Evolutionary conservation across 2,329 filamentous ascomycete genomes (phyloP).

Genomic region (Clarireedia monteithiana): DNA sequence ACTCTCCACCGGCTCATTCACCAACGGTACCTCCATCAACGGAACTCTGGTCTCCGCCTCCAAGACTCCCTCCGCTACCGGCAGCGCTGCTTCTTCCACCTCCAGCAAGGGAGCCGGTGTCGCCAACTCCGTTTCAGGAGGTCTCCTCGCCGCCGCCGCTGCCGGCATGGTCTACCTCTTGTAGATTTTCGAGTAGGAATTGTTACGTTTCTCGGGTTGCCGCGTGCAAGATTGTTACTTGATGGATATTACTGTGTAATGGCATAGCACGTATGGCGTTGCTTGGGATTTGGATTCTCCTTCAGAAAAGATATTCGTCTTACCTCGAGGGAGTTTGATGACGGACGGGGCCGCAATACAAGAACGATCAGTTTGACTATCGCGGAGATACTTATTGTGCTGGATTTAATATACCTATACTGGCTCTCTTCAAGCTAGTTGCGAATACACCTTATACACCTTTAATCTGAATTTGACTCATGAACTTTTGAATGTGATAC

Average conservation of each 20-base stretch:
- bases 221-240: conserved; percentile 6
- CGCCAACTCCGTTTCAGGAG: conserved; percentile 1
- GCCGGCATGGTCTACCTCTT: conserved; percentile 8
- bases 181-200: not conserved
- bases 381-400: not conserved
- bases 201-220: conserved; percentile 6
- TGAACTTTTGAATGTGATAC: not conserved
- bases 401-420: conserved; percentile 2
- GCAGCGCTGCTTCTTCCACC: not conserved
- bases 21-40: conserved; percentile 4
- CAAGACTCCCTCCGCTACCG: not conserved
- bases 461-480: no score
- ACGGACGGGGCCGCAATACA: not conserved
- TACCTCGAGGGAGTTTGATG: conserved; percentile 3
- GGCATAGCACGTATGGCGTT: conserved; percentile 2
- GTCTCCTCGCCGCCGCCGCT: conserved; percentile 4
- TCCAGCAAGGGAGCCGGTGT: conserved; percentile 4
- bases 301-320: not conserved
- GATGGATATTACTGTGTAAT: conserved; percentile 6
- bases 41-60: conserved; percentile 1
- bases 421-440: conserved; percentile 6
- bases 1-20: conserved; percentile 1
- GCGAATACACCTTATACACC: conserved; percentile 2
- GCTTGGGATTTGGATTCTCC: conserved; percentile 1
- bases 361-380: not conserved